phyloP scores from a whole-genome alignment of 129 eudicot genomes.

The Deinandra increscens region DNA sequence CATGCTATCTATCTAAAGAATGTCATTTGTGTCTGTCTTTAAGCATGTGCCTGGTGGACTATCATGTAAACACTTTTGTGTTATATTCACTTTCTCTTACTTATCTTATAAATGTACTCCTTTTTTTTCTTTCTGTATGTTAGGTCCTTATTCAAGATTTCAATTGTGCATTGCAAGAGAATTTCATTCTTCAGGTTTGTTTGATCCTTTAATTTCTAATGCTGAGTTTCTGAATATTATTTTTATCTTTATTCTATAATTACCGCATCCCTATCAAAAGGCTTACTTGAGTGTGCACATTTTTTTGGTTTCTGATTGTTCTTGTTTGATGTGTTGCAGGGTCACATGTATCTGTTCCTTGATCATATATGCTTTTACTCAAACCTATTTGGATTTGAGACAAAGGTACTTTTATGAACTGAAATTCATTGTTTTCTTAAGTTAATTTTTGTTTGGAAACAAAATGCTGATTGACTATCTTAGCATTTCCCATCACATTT shows the following conservation, averaged over 20 bases:
- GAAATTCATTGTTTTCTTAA: neutral
- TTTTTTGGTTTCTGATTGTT: constrained; percentile 28
- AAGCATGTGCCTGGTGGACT: neutral
- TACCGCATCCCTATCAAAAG: neutral
- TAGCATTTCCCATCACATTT: neutral
- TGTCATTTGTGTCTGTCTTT: neutral
- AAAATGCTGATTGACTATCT: neutral
- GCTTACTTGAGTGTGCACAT: constrained; percentile 15
- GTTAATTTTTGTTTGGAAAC: constrained; percentile 3
- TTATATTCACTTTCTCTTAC: constrained; percentile 6
- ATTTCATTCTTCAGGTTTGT: constrained; percentile 78
- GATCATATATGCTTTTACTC: constrained; percentile 85
- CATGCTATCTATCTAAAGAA: constrained; percentile 1
- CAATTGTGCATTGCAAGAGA: constrained; percentile 94
- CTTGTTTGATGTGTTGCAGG: constrained; percentile 59
- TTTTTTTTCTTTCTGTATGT: constrained; percentile 13
- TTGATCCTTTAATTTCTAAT: constrained; percentile 14
- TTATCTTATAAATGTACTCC: constrained; percentile 9
- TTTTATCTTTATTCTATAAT: constrained; percentile 9
- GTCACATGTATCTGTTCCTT: constrained; percentile 87
- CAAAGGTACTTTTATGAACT: constrained; percentile 59
- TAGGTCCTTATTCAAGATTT: constrained; percentile 91
- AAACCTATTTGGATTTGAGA: constrained; percentile 93
- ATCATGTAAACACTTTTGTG: neutral
- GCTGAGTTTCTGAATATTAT: constrained; percentile 1